Conservation (phyloP, 345 rosid genomes). For the Eucalyptus marginata region DNA sequence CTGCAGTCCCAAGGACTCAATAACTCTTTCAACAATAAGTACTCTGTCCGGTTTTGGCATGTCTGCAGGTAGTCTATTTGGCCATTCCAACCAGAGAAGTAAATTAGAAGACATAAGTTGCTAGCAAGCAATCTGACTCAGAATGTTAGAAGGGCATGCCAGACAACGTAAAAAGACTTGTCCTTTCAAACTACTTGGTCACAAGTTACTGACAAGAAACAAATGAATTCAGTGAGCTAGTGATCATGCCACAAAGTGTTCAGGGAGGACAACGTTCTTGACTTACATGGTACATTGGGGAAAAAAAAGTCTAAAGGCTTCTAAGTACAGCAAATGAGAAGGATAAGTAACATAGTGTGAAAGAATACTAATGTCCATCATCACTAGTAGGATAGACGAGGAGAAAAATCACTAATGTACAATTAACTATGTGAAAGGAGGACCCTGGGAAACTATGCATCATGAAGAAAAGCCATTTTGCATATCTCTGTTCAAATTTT, state of each 20-base stretch:
- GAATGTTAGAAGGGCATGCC: neutral
- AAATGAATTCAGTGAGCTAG: neutral
- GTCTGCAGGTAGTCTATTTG: slow-evolving; percentile 51
- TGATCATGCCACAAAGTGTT: neutral
- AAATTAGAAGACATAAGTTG: neutral
- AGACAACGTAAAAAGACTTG: neutral
- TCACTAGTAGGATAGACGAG: neutral
- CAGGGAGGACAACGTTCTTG: neutral
- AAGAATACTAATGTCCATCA: neutral
- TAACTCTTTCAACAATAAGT: slow-evolving; percentile 81
- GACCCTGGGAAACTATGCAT: neutral
- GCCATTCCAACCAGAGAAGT: neutral
- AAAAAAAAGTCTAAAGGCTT: neutral
- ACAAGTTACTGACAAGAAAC: neutral
- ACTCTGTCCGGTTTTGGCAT: slow-evolving; percentile 85
- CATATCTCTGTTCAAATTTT: neutral
- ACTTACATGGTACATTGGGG: neutral
- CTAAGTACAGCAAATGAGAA: neutral
- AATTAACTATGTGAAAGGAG: neutral
- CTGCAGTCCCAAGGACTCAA: slow-evolving; percentile 77
- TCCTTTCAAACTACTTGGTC: neutral
- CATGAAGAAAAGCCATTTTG: neutral
- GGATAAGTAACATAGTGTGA: neutral
- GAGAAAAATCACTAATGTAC: neutral
- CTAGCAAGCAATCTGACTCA: neutral